A percentile compares a stretch with the other conserved stretches of the same genome.
Conservation (phyloP, 257 asterid genomes). For the Ophiorrhiza pumila region DNA sequence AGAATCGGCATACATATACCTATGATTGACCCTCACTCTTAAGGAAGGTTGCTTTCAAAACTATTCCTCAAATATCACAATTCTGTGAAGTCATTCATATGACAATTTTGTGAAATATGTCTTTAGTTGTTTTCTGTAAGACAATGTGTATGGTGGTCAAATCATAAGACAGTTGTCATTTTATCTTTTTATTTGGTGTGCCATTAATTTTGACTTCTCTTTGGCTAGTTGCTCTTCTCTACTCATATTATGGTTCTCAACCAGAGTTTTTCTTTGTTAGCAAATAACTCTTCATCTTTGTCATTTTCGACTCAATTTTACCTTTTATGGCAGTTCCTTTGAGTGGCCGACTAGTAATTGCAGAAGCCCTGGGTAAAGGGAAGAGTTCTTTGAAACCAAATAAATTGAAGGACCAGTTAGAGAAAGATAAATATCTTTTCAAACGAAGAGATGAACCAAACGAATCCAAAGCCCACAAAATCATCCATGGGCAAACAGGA, state of each 20-base stretch:
- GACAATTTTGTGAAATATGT: background rate
- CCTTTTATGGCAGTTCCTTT: conserved; percentile 35
- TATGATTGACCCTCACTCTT: background rate
- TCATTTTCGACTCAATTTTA: background rate
- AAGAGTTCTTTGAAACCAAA: conserved; percentile 29
- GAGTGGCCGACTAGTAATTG: conserved; percentile 43
- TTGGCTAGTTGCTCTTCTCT: background rate
- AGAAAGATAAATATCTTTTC: conserved; percentile 35
- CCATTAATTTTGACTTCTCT: background rate
- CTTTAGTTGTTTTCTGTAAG: background rate
- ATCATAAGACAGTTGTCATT: no score
- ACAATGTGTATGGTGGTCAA: background rate
- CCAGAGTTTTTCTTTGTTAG: background rate
- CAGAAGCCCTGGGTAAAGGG: conserved; percentile 43
- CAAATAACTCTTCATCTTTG: background rate
- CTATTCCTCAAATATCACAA: background rate
- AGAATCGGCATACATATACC: background rate
- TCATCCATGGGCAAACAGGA: conserved; percentile 33
- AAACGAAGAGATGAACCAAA: conserved; percentile 65
- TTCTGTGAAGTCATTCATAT: no score
- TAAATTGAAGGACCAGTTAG: conserved; percentile 29
- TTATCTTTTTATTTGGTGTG: background rate
- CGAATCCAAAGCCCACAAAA: conserved; percentile 43
- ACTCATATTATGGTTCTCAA: background rate
- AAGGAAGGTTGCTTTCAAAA: background rate